Percentiles rank a stretch among this genome's conserved stretches.
phyloP scores from a whole-genome alignment of 768 basidiomycete genomes.

The Cubamyces lactineus region DNA sequence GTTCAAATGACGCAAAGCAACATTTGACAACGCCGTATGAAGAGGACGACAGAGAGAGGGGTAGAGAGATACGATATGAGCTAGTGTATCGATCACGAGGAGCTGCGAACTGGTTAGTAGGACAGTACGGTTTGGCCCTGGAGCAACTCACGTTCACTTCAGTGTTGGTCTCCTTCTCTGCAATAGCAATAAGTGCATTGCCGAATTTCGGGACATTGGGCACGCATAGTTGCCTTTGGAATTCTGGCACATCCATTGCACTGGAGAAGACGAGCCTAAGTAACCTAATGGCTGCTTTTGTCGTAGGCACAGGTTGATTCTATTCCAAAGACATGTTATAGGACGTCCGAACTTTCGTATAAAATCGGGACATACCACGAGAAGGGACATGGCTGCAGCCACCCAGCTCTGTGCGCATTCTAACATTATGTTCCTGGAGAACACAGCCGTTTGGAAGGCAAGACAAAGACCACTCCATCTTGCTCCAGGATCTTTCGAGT shows the following conservation, averaged over 20 bases:
- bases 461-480: slow-evolving; percentile 83
- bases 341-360: slow-evolving; percentile 17
- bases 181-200: slow-evolving; percentile 55
- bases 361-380: slow-evolving; percentile 63
- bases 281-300: slow-evolving; percentile 69
- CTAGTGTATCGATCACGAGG: slow-evolving; percentile 50
- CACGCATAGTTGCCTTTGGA: slow-evolving; percentile 75
- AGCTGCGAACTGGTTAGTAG: slow-evolving; percentile 28
- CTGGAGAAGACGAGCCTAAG: slow-evolving; percentile 61
- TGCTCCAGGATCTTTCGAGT: slow-evolving; percentile 75
- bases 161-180: slow-evolving; percentile 51
- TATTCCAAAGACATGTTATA: slow-evolving; percentile 46
- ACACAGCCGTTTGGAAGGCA: slow-evolving; percentile 63
- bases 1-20: slow-evolving; percentile 59
- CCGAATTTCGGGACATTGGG: slow-evolving; percentile 78
- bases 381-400: slow-evolving; percentile 59
- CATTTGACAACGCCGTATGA: slow-evolving; percentile 51
- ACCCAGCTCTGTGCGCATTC: slow-evolving; percentile 79
- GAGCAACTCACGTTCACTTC: slow-evolving; percentile 55
- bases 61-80: slow-evolving; percentile 62
- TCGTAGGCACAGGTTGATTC: slow-evolving; percentile 61
- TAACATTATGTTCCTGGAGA: slow-evolving; percentile 63
- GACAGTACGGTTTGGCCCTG: background rate
- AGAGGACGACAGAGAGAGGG: slow-evolving; percentile 66
- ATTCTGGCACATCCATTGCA: slow-evolving; percentile 68